phyloP scores from a whole-genome alignment of 2,329 filamentous ascomycete genomes.

The Trichophyton verrucosum region DNA sequence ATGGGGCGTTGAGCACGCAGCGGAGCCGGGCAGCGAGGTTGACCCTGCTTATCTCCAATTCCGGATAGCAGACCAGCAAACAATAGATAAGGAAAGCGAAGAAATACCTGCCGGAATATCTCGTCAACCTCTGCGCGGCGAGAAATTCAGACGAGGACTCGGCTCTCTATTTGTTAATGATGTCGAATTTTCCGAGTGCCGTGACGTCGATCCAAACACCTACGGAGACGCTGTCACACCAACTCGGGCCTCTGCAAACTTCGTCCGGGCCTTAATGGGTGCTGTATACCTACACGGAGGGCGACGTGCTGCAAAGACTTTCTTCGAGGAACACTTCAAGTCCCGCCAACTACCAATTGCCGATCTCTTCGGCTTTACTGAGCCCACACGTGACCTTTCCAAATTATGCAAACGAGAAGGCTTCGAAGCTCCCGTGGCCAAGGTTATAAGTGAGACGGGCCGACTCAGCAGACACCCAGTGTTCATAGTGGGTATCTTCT shows the following conservation, averaged over 20 bases:
- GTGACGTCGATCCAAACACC: conserved; percentile 20
- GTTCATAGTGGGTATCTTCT: conserved; percentile 88
- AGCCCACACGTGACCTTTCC: conserved; percentile 71
- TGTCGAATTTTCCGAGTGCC: conserved; percentile 68
- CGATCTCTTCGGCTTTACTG: conserved; percentile 68
- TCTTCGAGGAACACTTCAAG: conserved; percentile 74
- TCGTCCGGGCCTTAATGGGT: conserved; percentile 73
- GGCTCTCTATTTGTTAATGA: conserved; percentile 69
- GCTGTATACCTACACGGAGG: conserved; percentile 78
- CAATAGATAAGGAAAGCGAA: conserved; percentile 26
- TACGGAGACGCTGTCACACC: conserved; percentile 31
- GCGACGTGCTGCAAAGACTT: conserved; percentile 62
- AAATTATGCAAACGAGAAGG: conserved; percentile 77
- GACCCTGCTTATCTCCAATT: conserved; percentile 86
- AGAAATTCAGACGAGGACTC: conserved; percentile 50
- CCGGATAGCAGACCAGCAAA: conserved; percentile 37
- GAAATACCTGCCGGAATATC: conserved; percentile 32
- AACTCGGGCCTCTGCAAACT: conserved; percentile 55
- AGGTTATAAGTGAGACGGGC: conserved; percentile 83
- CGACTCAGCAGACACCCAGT: conserved; percentile 74
- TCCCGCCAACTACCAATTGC: conserved; percentile 65
- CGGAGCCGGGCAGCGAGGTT: conserved; percentile 76
- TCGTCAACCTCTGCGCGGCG: conserved; percentile 34
- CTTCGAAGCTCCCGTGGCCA: conserved; percentile 75
- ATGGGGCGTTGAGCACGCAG: conserved; percentile 88